These are phyloP conservation scores for Colletotrichum sp. DNA, from an alignment of 2,329 filamentous ascomycete species.

Conservation along the genomic window DNA sequence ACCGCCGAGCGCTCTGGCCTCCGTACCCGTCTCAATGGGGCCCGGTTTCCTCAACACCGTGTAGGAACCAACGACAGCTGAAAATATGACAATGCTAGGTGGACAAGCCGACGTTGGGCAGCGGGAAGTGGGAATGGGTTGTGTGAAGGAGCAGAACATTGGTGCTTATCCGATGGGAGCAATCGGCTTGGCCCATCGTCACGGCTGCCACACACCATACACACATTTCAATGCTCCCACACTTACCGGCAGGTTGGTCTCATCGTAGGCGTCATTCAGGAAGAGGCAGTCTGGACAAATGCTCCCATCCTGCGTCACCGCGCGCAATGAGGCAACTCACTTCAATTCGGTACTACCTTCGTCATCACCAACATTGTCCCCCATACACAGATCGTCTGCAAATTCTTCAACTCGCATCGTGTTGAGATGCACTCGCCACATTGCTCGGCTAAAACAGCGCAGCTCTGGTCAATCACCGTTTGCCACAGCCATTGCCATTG, in stretches of 20 bases:
- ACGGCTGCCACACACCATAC: background rate
- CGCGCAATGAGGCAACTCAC: background rate
- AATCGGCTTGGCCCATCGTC: background rate
- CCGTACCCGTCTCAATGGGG: background rate
- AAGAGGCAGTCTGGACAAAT: background rate
- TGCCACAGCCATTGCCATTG: conserved; percentile 8
- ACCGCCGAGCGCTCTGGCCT: background rate
- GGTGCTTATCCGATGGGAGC: conserved; percentile 9
- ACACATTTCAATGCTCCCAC: background rate
- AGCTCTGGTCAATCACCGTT: background rate
- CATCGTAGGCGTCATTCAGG: conserved; percentile 1
- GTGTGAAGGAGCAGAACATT: background rate
- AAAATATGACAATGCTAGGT: background rate
- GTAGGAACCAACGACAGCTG: background rate
- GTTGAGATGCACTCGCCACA: conserved; percentile 10
- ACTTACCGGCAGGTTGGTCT: conserved; percentile 1
- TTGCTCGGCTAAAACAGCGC: background rate
- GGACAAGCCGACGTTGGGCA: background rate
- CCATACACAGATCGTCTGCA: background rate
- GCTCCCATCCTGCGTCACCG: background rate
- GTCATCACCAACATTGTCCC: background rate
- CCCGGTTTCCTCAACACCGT: background rate
- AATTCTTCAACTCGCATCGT: background rate
- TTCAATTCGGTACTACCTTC: background rate
- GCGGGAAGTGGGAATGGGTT: background rate